Conservation (phyloP, 768 basidiomycete genomes). For the Lentinus tigrinus region DNA sequence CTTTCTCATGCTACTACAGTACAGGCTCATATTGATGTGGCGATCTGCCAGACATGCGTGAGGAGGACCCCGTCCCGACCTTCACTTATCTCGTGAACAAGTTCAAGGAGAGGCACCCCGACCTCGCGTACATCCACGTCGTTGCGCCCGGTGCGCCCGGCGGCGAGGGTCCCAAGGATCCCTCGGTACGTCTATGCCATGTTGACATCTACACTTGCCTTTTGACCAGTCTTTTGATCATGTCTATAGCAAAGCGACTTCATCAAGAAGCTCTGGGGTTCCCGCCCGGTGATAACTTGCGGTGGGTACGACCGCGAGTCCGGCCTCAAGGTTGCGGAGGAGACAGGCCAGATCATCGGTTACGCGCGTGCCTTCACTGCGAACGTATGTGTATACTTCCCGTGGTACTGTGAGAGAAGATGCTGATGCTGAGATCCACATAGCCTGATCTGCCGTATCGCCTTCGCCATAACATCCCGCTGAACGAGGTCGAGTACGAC, state of each 20-base stretch:
- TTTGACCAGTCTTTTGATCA: no score
- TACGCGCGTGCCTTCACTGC: constrained; percentile 25
- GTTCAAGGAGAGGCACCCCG: constrained; percentile 38
- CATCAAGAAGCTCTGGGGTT: constrained; percentile 14
- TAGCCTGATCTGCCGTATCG: constrained; percentile 44
- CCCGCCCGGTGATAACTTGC: constrained; percentile 5
- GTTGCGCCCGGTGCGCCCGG: constrained; percentile 27
- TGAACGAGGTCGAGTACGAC: constrained; percentile 32
- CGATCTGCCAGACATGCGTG: constrained; percentile 39
- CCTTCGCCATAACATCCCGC: constrained; percentile 32
- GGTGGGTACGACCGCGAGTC: constrained; percentile 20
- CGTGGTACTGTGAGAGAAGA: neutral
- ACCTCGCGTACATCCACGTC: constrained; percentile 40
- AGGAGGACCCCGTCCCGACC: constrained; percentile 52
- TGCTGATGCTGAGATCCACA: no score
- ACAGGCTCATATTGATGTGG: constrained; percentile 8
- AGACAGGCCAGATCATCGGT: constrained; percentile 16
- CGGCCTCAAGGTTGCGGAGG: constrained; percentile 17
- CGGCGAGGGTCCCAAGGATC: constrained; percentile 2
- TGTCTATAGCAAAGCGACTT: constrained; percentile 2
- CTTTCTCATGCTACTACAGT: neutral
- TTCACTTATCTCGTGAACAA: constrained; percentile 47
- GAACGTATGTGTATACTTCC: constrained; percentile 24
- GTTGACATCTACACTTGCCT: neutral
- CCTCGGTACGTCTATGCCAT: neutral